Conservation (phyloP, 1,139 yeast genomes). For the Debaryomycetaceae sp. region DNA sequence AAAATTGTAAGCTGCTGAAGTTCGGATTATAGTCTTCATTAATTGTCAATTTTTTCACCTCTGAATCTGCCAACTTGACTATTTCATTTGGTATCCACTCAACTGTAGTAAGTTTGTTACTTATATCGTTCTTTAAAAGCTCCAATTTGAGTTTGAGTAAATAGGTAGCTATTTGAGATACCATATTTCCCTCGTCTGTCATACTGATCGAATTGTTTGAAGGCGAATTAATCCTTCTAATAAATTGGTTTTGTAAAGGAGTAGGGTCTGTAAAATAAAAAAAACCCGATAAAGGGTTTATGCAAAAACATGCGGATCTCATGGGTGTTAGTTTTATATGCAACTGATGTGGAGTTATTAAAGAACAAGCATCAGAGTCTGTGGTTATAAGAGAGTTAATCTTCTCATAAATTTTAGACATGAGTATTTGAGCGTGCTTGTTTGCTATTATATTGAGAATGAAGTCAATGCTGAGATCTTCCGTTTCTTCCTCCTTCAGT, state of each 20-base stretch:
- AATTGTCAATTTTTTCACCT: conserved; percentile 23
- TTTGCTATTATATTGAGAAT: conserved; percentile 33
- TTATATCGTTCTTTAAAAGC: conserved; percentile 49
- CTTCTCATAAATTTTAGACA: conserved; percentile 19
- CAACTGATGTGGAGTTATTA: conserved; percentile 36
- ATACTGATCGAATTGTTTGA: conserved; percentile 17
- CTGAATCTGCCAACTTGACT: conserved; percentile 43
- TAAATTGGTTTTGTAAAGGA: conserved; percentile 33
- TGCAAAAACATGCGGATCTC: conserved; percentile 37
- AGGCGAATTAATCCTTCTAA: conserved; percentile 32
- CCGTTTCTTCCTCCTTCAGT: conserved; percentile 17
- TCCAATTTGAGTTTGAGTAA: conserved; percentile 50
- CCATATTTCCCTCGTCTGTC: conserved; percentile 29
- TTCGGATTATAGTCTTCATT: conserved; percentile 5
- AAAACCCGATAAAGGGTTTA: conserved; percentile 45
- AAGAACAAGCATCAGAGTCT: conserved; percentile 9
- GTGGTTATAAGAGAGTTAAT: conserved; percentile 8
- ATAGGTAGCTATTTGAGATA: conserved; percentile 32
- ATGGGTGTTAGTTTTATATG: conserved; percentile 32
- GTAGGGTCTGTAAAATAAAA: conserved; percentile 45
- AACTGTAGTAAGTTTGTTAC: conserved; percentile 55
- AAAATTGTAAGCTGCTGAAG: conserved; percentile 40
- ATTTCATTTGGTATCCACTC: conserved; percentile 66
- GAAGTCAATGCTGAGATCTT: conserved; percentile 36
- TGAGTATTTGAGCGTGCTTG: conserved; percentile 37